phyloP scores from a whole-genome alignment of 139 green algal species.

The Ulvella scutata region DNA sequence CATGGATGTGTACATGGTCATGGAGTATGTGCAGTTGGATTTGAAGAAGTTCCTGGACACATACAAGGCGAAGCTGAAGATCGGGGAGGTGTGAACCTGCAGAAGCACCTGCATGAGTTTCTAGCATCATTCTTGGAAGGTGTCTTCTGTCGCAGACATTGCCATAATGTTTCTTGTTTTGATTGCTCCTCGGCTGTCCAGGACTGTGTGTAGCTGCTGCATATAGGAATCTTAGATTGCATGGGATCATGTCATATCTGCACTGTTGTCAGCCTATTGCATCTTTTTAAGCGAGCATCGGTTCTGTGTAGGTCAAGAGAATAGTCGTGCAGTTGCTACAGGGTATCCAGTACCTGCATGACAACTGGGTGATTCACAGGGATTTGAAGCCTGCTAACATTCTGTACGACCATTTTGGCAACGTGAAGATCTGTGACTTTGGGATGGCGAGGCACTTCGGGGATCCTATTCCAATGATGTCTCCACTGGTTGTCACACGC shows the following conservation, averaged over 20 bases:
- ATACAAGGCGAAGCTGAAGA: slow-evolving; percentile 8
- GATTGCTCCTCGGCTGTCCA: no score
- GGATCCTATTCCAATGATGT: slow-evolving; percentile 41
- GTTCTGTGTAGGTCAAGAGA: slow-evolving; percentile 61
- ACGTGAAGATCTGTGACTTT: slow-evolving; percentile 98
- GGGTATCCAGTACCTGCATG: slow-evolving; percentile 78
- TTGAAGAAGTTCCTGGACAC: slow-evolving; percentile 54
- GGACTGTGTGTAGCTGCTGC: no score
- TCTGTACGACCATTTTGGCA: slow-evolving; percentile 84
- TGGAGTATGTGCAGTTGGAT: slow-evolving; percentile 97
- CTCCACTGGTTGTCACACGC: slow-evolving; percentile 66
- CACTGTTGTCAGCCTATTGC: no score
- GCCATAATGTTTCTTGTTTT: no score
- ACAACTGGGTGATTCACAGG: slow-evolving; percentile 68
- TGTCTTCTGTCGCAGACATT: no score
- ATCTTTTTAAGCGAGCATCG: no score
- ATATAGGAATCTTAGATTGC: no score
- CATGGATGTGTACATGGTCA: slow-evolving; percentile 84
- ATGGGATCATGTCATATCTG: no score
- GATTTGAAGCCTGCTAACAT: slow-evolving; percentile 97
- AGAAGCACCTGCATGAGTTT: no score
- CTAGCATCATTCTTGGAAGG: no score
- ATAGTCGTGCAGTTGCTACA: slow-evolving; percentile 74
- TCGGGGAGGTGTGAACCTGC: slow-evolving; percentile 2
- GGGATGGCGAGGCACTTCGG: slow-evolving; percentile 75